These are phyloP conservation scores for Melocanna baccifera DNA, from an alignment of 176 grass and related monocot species.

Conservation along the genomic window DNA sequence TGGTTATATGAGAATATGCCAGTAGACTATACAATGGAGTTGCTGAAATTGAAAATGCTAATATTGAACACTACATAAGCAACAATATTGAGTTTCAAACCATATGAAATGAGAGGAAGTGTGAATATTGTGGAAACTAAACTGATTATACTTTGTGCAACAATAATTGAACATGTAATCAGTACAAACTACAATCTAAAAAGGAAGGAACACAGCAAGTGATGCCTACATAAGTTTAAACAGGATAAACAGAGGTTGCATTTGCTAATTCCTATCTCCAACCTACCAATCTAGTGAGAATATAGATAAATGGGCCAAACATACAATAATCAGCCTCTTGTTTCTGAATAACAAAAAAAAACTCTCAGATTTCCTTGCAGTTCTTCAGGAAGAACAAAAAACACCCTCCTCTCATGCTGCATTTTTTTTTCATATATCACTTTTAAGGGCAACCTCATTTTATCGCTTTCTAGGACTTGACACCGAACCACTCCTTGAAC, in stretches of 20 bases:
- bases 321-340: background rate
- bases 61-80: background rate
- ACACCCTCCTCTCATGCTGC: background rate
- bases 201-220: background rate
- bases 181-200: background rate
- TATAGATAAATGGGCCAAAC: background rate
- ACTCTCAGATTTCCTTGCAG: background rate
- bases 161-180: background rate
- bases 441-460: background rate
- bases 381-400: constrained; percentile 2
- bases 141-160: background rate
- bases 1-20: background rate
- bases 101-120: background rate
- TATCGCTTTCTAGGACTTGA: constrained; percentile 28
- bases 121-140: constrained; percentile 3
- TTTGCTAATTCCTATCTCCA: background rate
- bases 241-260: background rate
- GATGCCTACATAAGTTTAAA: background rate
- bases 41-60: constrained; percentile 4
- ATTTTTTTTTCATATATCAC: background rate
- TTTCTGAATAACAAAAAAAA: background rate
- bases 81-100: background rate
- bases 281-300: background rate
- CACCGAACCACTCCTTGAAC: constrained; percentile 8
- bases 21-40: background rate